Evolutionary conservation across 805 yeast species (phyloP), one percentile per base, ranked within the genome.

Genomic region (Candida caryicola): DNA sequence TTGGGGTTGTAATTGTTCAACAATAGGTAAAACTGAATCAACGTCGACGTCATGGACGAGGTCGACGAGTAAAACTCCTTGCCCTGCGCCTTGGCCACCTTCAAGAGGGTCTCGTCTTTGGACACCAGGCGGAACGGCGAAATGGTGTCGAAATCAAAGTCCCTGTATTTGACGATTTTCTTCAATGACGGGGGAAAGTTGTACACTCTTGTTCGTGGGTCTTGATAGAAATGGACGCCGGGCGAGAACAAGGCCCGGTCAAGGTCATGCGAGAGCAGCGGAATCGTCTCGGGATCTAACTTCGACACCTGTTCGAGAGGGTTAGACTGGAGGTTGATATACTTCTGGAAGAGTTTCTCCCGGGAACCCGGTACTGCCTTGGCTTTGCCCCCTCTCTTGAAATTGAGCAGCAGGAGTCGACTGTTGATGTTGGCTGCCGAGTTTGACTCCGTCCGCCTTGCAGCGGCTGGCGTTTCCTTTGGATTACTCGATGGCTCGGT

Each of bases 191-290:
- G 79, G 6, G 79, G 64, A 56, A 85, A 89, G 56, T 88, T 86
- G 59, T 71, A 81, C 2, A 79, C 81, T 33, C 81, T 70, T 0
- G 95, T 78, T 42, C 96, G 69, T 14, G 89, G 82, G 60, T 90
- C 96, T 52, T 78, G 79, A 23, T 85, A 59, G 43, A 75, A 81
- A 49, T 89, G 95, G 2, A 86, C 82, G 75, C 95, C 57, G 0
- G 96, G 96, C 21, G 83, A 80, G 55, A 84, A 86, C 9, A 91
- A 61, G 0, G 84, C 89, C 29, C 84, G 64, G 26, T 84, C 82
- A 14, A 93, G 69, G 34, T 74, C 75, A 50, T 85, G 88, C 7
- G 79, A 74, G 27, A 91, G 61, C 13, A 47, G 54, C 0, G 96
- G 90, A 36, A 82, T 56, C 18, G 56, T 48, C 5, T 45, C 43